phyloP scores from a whole-genome alignment of 2,329 filamentous ascomycete species.

The Salinomyces thailandicus region DNA sequence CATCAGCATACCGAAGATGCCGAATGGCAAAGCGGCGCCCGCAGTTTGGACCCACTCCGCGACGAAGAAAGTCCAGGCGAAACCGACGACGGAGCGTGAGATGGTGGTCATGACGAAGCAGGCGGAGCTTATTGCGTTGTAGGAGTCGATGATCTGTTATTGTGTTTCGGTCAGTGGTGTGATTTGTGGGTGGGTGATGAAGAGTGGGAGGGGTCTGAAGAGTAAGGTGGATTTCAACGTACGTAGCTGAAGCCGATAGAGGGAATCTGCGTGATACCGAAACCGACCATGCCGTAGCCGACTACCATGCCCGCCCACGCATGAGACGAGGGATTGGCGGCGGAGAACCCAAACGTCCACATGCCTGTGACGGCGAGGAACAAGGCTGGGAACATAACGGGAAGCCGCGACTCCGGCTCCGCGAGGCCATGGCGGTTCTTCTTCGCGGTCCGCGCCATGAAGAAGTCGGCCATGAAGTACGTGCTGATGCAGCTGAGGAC shows the following conservation, averaged over 20 bases:
- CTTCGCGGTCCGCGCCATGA: conserved; percentile 28
- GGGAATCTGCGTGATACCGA: conserved; percentile 33
- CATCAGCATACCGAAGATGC: conserved; percentile 44
- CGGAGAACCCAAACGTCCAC: conserved; percentile 31
- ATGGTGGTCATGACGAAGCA: conserved; percentile 46
- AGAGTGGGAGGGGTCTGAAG: too few species aligned
- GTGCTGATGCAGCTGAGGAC: conserved; percentile 28
- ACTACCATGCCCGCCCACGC: conserved; percentile 33
- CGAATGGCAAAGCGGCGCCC: conserved; percentile 41
- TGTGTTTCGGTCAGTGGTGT: neutral
- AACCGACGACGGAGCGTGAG: conserved; percentile 39
- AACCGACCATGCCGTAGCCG: conserved; percentile 31
- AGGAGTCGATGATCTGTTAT: conserved; percentile 42
- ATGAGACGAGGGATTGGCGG: conserved; percentile 25
- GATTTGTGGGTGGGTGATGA: neutral
- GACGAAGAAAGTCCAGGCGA: conserved; percentile 47
- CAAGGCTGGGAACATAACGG: conserved; percentile 30
- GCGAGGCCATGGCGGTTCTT: conserved; percentile 28
- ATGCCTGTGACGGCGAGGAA: conserved; percentile 29
- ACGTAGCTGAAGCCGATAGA: conserved; percentile 35
- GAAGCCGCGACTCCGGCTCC: conserved; percentile 32
- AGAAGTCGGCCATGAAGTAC: conserved; percentile 29
- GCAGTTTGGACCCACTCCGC: conserved; percentile 36
- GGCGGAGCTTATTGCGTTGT: conserved; percentile 37
- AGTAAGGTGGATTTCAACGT: too few species aligned